Evolutionary conservation across 164 flowering plant species (phyloP).

Genomic region (Sextonia rubra): DNA sequence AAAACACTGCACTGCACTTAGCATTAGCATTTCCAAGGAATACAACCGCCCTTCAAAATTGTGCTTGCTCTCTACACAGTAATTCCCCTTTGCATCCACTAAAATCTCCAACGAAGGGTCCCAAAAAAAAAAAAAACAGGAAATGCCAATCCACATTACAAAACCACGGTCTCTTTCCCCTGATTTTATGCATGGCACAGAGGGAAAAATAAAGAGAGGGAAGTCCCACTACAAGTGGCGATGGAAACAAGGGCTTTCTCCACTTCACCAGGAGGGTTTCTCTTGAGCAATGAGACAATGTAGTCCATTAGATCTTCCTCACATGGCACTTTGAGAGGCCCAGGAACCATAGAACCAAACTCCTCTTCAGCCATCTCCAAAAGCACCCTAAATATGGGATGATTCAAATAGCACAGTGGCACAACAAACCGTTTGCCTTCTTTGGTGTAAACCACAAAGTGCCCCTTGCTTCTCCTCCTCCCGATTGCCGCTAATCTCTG

Average conservation of each 20-base stretch:
- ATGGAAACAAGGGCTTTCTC: conserved; percentile 24
- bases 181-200: conserved; percentile 7
- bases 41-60: neutral
- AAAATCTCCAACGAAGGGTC: conserved; percentile 3
- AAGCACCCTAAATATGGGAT: conserved; percentile 39
- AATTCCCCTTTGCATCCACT: conserved; percentile 3
- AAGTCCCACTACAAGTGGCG: conserved; percentile 8
- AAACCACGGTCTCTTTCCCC: conserved; percentile 1
- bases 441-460: conserved; percentile 39
- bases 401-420: conserved; percentile 34
- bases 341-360: conserved; percentile 31
- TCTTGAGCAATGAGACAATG: conserved; percentile 30
- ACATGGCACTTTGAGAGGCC: conserved; percentile 40
- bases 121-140: neutral
- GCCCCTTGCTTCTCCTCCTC: conserved; percentile 30
- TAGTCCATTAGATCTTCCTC: conserved; percentile 38
- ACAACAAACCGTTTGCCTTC: conserved; percentile 42
- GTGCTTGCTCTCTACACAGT: neutral
- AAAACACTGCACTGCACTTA: too few species aligned
- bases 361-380: conserved; percentile 51
- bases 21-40: neutral
- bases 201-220: conserved; percentile 5
- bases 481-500: conserved; percentile 3
- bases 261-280: conserved; percentile 19
- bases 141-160: neutral